Evolutionary conservation across 2,329 filamentous ascomycete species (phyloP).

Genomic region (Dactylellina leptospora): DNA sequence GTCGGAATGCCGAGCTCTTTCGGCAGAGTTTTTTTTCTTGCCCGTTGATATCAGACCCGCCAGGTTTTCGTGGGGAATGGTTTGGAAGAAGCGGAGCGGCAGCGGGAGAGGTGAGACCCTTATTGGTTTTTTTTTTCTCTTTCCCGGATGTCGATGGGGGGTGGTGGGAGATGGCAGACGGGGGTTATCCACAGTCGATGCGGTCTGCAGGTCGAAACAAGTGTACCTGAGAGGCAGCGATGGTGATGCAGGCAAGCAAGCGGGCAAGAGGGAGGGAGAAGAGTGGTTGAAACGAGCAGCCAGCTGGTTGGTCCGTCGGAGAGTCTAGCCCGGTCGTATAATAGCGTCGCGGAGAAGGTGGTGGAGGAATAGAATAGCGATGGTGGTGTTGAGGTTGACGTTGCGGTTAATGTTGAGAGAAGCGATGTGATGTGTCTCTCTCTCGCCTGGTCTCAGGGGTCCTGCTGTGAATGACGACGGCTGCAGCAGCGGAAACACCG

Average conservation of each 20-base stretch:
- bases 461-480: conserved; percentile 36
- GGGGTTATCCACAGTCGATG: conserved; percentile 22
- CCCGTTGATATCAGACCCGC: conserved; percentile 24
- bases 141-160: conserved; percentile 15
- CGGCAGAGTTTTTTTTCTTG: conserved; percentile 36
- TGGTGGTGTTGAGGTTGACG: conserved; percentile 51
- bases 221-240: conserved; percentile 41
- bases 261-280: no score
- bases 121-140: neutral
- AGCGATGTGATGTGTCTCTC: conserved; percentile 49
- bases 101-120: conserved; percentile 30
- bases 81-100: conserved; percentile 21
- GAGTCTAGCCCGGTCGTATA: neutral
- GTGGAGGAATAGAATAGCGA: conserved; percentile 14
- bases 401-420: conserved; percentile 37
- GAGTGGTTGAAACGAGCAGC: conserved; percentile 33
- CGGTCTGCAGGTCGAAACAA: conserved; percentile 38
- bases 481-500: conserved; percentile 7
- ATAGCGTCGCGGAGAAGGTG: neutral
- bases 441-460: conserved; percentile 44
- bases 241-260: conserved; percentile 41
- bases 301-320: conserved; percentile 42
- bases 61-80: conserved; percentile 38
- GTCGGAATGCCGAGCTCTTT: conserved; percentile 52
- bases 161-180: conserved; percentile 15